Conservation (phyloP, 371 early-diverging fungal species). For the Apophysomyces trapeziformis region DNA sequence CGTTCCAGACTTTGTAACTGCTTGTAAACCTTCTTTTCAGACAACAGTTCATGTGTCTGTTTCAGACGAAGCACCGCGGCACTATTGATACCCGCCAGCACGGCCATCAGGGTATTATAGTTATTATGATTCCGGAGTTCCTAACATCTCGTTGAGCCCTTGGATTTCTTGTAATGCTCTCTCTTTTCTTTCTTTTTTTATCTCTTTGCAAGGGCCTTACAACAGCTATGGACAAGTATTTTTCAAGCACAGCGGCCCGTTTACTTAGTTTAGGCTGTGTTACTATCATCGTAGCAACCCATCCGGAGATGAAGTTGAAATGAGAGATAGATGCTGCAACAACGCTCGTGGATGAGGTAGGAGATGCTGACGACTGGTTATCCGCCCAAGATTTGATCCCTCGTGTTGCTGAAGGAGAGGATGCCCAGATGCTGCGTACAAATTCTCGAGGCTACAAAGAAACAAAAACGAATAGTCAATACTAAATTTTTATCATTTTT, state of each 20-base stretch:
- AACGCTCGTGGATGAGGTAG: conserved; percentile 22
- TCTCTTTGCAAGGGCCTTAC: conserved; percentile 23
- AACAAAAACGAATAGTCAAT: neutral
- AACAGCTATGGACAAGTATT: conserved; percentile 67
- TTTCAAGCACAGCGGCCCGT: conserved; percentile 65
- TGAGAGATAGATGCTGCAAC: conserved; percentile 61
- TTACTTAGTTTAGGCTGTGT: conserved; percentile 59
- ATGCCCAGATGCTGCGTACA: conserved; percentile 57
- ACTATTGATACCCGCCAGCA: conserved; percentile 74
- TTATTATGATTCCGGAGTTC: conserved; percentile 61
- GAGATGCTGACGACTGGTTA: conserved; percentile 13
- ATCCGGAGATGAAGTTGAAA: conserved; percentile 66
- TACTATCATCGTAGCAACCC: conserved; percentile 71
- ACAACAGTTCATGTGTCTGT: conserved; percentile 61
- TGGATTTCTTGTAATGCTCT: neutral
- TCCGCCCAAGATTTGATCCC: conserved; percentile 18
- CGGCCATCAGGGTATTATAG: conserved; percentile 74
- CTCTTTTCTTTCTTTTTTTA: neutral
- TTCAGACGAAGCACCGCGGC: conserved; percentile 62
- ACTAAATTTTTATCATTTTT: neutral
- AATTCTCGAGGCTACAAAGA: conserved; percentile 56
- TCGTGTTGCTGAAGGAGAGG: conserved; percentile 19
- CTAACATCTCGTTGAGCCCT: conserved; percentile 21
- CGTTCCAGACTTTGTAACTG: conserved; percentile 64
- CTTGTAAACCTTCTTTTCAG: conserved; percentile 54